Evolutionary conservation across 345 rosid genomes (phyloP).

Genomic region (Sonneratia alba): DNA sequence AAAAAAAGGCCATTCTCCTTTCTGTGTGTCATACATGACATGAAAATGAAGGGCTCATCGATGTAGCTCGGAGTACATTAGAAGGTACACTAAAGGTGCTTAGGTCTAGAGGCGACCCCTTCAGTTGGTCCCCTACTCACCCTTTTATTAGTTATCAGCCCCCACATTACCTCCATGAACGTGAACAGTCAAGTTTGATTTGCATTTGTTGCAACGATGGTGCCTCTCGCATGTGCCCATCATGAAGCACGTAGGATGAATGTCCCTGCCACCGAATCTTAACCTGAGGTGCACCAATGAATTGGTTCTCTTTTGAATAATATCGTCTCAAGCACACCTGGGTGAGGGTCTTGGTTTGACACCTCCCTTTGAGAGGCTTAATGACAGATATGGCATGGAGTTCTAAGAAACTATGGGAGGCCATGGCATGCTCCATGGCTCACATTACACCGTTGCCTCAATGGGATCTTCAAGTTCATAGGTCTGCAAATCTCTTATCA

Average conservation of each 20-base stretch:
- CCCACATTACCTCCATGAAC: background rate
- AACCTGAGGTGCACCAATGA: background rate
- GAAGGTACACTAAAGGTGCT: background rate
- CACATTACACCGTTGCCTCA: background rate
- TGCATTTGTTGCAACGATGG: background rate
- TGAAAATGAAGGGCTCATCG: conserved; percentile 21
- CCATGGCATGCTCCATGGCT: background rate
- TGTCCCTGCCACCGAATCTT: background rate
- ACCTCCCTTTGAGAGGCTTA: no score
- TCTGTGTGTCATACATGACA: conserved; percentile 22
- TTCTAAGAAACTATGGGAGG: background rate
- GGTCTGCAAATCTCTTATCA: background rate
- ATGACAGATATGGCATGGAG: background rate
- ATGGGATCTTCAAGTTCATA: no score
- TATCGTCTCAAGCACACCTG: no score
- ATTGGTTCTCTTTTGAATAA: background rate
- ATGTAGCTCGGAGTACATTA: background rate
- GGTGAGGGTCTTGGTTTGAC: no score
- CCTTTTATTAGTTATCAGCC: background rate
- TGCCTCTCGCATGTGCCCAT: background rate
- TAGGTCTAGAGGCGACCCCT: background rate
- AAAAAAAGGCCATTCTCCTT: conserved; percentile 27
- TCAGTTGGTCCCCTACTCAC: conserved; percentile 1
- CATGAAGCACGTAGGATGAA: background rate
- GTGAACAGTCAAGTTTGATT: background rate